Conservation (phyloP, 768 basidiomycete species). For the Tricholoma saponaceum region DNA sequence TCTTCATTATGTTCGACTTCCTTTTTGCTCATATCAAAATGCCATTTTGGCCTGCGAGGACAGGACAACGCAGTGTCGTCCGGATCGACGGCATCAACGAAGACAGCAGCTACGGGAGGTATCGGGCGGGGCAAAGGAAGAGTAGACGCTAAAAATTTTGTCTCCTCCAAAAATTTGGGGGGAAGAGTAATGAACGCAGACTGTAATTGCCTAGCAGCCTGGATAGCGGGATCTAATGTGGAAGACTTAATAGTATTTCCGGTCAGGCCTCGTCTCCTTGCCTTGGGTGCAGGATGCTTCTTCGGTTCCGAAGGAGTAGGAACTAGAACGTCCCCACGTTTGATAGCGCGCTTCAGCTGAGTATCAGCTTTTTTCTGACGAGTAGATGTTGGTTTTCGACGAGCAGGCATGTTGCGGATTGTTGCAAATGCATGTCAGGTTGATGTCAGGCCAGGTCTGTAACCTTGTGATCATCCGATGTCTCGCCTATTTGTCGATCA, state of each 20-base stretch:
- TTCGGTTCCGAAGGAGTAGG: slow-evolving; percentile 32
- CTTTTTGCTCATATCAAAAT: slow-evolving; percentile 79
- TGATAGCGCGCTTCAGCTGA: slow-evolving; percentile 78
- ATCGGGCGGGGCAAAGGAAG: slow-evolving; percentile 58
- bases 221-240: slow-evolving; percentile 22
- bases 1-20: slow-evolving; percentile 92
- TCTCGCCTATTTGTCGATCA: background rate
- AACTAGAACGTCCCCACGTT: slow-evolving; percentile 76
- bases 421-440: background rate
- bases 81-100: slow-evolving; percentile 20
- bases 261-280: slow-evolving; percentile 26
- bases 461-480: background rate
- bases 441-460: background rate
- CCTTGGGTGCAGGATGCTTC: slow-evolving; percentile 22
- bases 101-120: slow-evolving; percentile 31
- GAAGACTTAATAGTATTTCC: slow-evolving; percentile 22
- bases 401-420: slow-evolving; percentile 30
- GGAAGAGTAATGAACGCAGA: slow-evolving; percentile 68
- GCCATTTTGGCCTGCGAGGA: slow-evolving; percentile 83
- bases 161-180: slow-evolving; percentile 53
- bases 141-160: slow-evolving; percentile 51
- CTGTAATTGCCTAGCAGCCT: slow-evolving; percentile 52
- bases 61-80: slow-evolving; percentile 30
- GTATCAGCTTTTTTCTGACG: slow-evolving; percentile 71
- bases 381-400: slow-evolving; percentile 53